These are phyloP conservation scores for Thermothelomyces thermophilus DNA, from an alignment of 2,329 filamentous ascomycete genomes.

Conservation along the genomic window DNA sequence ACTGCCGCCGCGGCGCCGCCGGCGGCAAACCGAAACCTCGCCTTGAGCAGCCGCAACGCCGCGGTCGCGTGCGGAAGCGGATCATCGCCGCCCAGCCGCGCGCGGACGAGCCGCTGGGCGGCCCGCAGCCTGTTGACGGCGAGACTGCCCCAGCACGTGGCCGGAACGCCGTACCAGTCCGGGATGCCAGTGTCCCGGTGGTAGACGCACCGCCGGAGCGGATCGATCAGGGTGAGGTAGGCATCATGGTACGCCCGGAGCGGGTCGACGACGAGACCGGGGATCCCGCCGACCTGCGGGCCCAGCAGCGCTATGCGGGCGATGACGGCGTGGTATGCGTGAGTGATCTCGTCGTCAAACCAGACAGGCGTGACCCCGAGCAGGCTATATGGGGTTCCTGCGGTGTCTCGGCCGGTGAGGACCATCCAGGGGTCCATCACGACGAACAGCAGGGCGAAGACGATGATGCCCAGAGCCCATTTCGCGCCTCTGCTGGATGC, in stretches of 20 bases:
- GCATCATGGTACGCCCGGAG: background rate
- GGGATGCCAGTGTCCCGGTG: conserved; percentile 2
- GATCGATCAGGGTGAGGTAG: conserved; percentile 1
- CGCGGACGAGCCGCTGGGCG: background rate
- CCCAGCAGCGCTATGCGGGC: background rate
- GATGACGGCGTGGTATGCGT: background rate
- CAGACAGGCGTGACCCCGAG: background rate
- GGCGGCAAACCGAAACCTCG: no score
- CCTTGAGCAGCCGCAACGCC: no score
- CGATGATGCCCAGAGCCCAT: no score
- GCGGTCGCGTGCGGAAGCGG: background rate
- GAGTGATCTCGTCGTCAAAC: background rate
- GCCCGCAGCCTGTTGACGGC: background rate
- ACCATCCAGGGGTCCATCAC: no score
- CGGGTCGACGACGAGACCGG: no score
- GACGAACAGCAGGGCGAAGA: no score
- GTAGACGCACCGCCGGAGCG: conserved; percentile 7
- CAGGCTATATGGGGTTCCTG: background rate
- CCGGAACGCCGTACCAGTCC: conserved; percentile 13
- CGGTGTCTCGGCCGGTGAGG: no score
- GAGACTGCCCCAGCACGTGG: background rate
- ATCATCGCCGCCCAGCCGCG: background rate
- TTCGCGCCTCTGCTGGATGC: background rate
- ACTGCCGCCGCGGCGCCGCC: no score
- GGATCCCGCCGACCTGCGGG: background rate